Evolutionary conservation across 441 rosid species (phyloP), one percentile per base, ranked within the genome.

Genomic region (Eruca vesicaria): DNA sequence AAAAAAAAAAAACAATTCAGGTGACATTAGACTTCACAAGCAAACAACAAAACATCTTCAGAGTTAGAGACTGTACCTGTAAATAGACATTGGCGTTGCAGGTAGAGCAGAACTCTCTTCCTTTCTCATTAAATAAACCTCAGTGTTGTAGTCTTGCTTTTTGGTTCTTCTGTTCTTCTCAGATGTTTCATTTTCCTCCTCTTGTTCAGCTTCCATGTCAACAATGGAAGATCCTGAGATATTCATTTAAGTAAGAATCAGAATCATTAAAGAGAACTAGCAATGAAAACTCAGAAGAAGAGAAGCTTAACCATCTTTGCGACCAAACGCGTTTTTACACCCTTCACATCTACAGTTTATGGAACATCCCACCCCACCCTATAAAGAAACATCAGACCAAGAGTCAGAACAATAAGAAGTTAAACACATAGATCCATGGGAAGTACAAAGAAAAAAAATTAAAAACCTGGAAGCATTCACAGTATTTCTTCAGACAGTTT

Each of bases 401-500:
- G 56, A 50, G 56, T 50, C 52, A 45, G 41, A 84, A 67, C 75
- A 79, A 70, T 52, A 79, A 26, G 48, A 78, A 36, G 29, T 8
- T 12, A 74, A 11, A 7, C 7, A 73, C 33, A 62, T 45, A 41
- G 9, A 69, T 63, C 48, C 50, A 58, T 6, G 8, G 19, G 71
- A 23, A 50, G 69, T 52, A 68, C 10, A 61, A 23, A 19, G 0
- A 41, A 63, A n/a, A 63, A n/a, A 23, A 35, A 19, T 68, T 45
- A 69, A 69, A 83, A 80, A 96, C 99, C 99, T 96, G 99, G 80
- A 82, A 96, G 93, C 99, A 96, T 88, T 96, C 99, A 4, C 99
- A 96, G 72, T 96, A 96, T 86, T 96, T 96, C 86, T 96, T 96
- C 53, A 93, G 82, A 56, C 99, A 96, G 80, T 83, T 89, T 35